Base-by-base conservation (phyloP, 2,329 filamentous ascomycete genomes). In the Phaeosphaeriaceae sp. region DNA sequence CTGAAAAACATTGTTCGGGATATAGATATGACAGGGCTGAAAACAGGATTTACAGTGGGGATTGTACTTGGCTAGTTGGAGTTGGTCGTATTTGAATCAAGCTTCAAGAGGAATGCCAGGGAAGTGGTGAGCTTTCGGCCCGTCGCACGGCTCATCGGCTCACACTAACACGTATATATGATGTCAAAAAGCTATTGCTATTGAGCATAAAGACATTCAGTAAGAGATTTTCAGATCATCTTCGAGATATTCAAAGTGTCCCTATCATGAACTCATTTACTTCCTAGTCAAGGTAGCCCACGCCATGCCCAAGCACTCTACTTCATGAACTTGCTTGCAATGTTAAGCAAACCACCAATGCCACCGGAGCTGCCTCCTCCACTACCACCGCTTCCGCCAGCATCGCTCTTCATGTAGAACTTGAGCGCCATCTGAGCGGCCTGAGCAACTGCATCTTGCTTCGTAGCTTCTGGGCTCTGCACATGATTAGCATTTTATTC, bases 351-450 rank as follows among this genome's bases (percentile, higher is more conserved):
- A 2, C 83, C 80, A 52, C 79, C 73, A 12, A 74, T 73, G 1
- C 74, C 74, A 16, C 82, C 82, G 21, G 67, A 68, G 15, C 65
- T 61, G 21, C 67, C 63, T 17, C 74, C 69, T 23, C 76, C 70
- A 16, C 67, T 66, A 28, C 68, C 70, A 16, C 67, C 66, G 26
- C 68, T 60, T 26, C 75, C 75, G 21, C 77, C 74, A 68, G 74
- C 74, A 70, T 91, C 82, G 62, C 83, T 85, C 83, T 96, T 92
- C 79, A 95, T 77, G 74, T 92, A 96, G 84, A 96, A 88, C 83
- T 96, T 92, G 63, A 96, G 74, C 2, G 92, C 92, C 83, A 90
- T 88, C 80, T 96, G 87, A 1, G 86, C 92, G 3, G 92, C 92
- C 72, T 86, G 80, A 69, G 88, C 85, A 38, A 97, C 79, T 41